Evolutionary conservation across 495 filamentous ascomycete genomes (phyloP).

Genomic region (Hypoxylon crocopeplum): DNA sequence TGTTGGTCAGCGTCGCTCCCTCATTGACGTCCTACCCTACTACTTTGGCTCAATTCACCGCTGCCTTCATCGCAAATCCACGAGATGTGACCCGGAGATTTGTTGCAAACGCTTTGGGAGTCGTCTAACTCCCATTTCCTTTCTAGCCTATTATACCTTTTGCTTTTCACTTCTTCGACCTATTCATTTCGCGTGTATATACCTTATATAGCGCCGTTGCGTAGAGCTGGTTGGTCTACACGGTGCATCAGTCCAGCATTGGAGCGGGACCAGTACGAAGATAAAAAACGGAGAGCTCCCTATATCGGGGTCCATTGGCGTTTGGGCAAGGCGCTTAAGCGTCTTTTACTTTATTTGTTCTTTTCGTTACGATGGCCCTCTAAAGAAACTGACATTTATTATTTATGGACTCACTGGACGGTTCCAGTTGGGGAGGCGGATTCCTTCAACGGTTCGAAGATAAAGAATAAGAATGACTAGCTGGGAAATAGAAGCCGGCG

Average conservation of each 20-base stretch:
- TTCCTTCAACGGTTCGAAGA: slow-evolving; percentile 3
- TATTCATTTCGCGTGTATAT: slow-evolving; percentile 7
- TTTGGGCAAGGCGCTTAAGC: slow-evolving; percentile 17
- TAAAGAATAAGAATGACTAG: slow-evolving; percentile 8
- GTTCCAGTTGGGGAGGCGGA: slow-evolving; percentile 1
- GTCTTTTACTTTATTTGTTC: background rate
- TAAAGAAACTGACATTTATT: too few relatives aligned
- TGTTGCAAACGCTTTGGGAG: slow-evolving; percentile 2
- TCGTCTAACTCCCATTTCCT: slow-evolving; percentile 8
- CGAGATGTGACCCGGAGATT: slow-evolving; percentile 22
- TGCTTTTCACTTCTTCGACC: slow-evolving; percentile 32
- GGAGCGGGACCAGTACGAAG: background rate
- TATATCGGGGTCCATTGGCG: background rate
- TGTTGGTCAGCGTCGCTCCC: slow-evolving; percentile 67
- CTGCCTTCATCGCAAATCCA: slow-evolving; percentile 23
- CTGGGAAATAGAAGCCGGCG: too few relatives aligned
- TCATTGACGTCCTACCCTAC: slow-evolving; percentile 55
- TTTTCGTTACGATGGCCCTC: too few relatives aligned
- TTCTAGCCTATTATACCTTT: slow-evolving; percentile 5
- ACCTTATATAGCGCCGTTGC: slow-evolving; percentile 17
- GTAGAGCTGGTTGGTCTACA: slow-evolving; percentile 12
- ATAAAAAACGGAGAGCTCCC: background rate
- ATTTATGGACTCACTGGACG: background rate
- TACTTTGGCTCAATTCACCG: background rate
- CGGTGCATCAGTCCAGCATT: slow-evolving; percentile 3